Base-by-base conservation (phyloP, 805 yeast genomes). In the Candida xyloterini region DNA sequence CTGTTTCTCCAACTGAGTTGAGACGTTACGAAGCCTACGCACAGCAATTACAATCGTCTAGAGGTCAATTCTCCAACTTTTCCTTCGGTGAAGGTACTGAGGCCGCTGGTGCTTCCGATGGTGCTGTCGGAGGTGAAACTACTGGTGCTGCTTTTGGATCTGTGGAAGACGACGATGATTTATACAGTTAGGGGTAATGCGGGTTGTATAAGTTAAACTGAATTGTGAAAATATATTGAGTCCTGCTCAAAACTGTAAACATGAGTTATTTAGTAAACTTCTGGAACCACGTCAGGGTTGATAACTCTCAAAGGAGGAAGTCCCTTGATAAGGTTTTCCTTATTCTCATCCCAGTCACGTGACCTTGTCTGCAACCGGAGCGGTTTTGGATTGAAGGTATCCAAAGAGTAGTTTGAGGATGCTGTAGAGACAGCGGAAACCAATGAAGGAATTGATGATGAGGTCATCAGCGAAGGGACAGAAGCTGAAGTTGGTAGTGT, bases 11-110 rank as follows among this genome's bases (percentile, higher is more conserved):
- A 60, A 86, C 96, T 27, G 99, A 93, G 68, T 76, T 93, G 60
- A 93, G 99, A 70, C 90, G 99, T 69, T 93, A 93, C 65, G 99
- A 93, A 71, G 95, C 98, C 7, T 93, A 91, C 59, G 95, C 96
- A 36, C 96, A 91, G 68, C 96, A 91, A 69, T 74, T 93, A 66
- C 95, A 84, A 66, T 87, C 95, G 42, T 85, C 96, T 1, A 87
- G 99, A 70, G 98, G 99, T 35, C 95, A 86, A 64, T 84, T 86
- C 62, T 76, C 91, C 50, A 86, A 84, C 68, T 91, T 93, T 70
- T 80, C 88, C 62, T 91, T 93, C 65, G 78, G 80, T 50, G 88
- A 76, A 33, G 51, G 40, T 30, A 56, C 60, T 36, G 55, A 60
- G 14, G 63, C 62, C 33, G 54, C 57, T 25, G 62, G 59, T 32